Evolutionary conservation across 495 filamentous ascomycete species (phyloP).

Genomic region (Daldinia caldariorum): DNA sequence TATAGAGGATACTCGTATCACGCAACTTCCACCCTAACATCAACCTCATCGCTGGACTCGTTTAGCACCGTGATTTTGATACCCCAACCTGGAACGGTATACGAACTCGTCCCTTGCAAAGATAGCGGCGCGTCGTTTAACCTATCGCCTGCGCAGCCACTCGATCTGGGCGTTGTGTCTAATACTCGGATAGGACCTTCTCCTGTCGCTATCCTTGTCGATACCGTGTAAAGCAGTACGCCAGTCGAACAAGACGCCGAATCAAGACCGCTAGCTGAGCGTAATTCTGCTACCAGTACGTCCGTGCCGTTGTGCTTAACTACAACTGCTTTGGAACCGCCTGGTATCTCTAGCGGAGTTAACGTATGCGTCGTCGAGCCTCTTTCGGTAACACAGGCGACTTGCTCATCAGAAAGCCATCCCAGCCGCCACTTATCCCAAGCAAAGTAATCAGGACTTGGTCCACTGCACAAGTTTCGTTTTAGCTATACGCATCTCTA

Average conservation of each 20-base stretch:
- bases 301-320: conserved; percentile 36
- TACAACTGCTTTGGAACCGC: conserved; percentile 44
- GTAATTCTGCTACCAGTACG: conserved; percentile 41
- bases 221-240: conserved; percentile 45
- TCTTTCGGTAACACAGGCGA: conserved; percentile 38
- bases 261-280: conserved; percentile 33
- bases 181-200: conserved; percentile 41
- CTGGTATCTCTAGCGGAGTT: conserved; percentile 39
- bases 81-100: conserved; percentile 33
- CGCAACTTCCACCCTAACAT: conserved; percentile 34
- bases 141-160: conserved; percentile 40
- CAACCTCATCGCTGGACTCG: conserved; percentile 23
- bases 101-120: conserved; percentile 33
- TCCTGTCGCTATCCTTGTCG: conserved; percentile 36
- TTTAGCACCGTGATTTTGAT: conserved; percentile 33
- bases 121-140: conserved; percentile 43
- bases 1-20: not conserved
- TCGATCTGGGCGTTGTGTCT: conserved; percentile 38
- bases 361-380: conserved; percentile 40
- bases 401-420: conserved; percentile 45
- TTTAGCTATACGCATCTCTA: not conserved
- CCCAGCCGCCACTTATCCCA: conserved; percentile 52
- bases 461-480: conserved; percentile 21
- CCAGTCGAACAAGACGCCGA: conserved; percentile 40
- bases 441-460: conserved; percentile 50